Evolutionary conservation across 176 grass and related monocot species (phyloP), one percentile per base, ranked within the genome.

Genomic region (sorghum (Sorghum bicolor)): DNA sequence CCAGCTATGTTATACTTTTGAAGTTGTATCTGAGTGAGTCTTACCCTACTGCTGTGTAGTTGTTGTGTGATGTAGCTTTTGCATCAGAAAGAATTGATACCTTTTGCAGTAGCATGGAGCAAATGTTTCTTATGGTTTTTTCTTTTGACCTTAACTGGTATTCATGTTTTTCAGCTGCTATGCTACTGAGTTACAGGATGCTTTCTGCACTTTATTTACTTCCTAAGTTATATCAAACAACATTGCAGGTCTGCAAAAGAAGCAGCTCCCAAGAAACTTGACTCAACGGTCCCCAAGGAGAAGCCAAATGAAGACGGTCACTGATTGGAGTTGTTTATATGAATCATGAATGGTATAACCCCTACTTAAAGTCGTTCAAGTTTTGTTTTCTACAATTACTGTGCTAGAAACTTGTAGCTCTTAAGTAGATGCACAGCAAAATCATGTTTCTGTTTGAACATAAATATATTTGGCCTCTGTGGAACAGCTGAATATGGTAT

Each of bases 181-280:
- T 86, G 1, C 48, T 53, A 78, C 7, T 6, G 22, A 50, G 19
- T 37, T 50, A 4, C 4, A 74, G 0, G 7, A 44, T 67, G 63
- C n/a, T 14, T 32, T 30, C 1, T 17, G 10, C 7, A 5, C 22
- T 32, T 40, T 6, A 6, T 40, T 74, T 38, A 40, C 19, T 41
- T 73, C 41, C 67, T 55, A 29, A 0, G 32, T 67, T 37, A 60
- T 58, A 25, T 48, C 19, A 2, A 83, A 61, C 26, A 47, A 63
- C 31, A 10, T 37, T 80, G 16, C 75, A 87, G 80, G 68, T 90
- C 88, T 75, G 80, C 68, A 75, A 87, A 90, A 87, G 88, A 79
- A 47, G 80, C 68, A 64, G 31, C 43, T 52, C 66, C 52, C 0
- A 87, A 83, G 84, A 87, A 90, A 80, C 40, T 90, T 77, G 84